phyloP scores from a whole-genome alignment of 441 rosid species.

The Euphorbia celastroides region DNA sequence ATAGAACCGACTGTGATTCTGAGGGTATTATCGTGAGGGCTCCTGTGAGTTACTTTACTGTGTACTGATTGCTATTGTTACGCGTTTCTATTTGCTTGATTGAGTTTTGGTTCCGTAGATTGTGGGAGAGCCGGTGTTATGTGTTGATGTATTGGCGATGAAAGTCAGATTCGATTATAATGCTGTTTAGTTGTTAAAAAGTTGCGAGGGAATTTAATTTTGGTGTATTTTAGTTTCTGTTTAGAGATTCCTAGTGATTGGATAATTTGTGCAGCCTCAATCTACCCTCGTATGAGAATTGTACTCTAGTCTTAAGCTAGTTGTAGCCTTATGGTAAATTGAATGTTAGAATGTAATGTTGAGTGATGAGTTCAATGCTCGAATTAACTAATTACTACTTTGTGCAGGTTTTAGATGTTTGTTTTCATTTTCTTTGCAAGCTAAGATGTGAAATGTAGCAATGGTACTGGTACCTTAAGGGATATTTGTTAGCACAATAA shows the following conservation, averaged over 20 bases:
- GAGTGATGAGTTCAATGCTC: background rate
- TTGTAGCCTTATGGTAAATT: background rate
- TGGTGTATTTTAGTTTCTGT: background rate
- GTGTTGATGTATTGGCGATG: background rate
- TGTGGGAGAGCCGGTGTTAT: background rate
- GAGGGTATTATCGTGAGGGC: slow-evolving; percentile 69
- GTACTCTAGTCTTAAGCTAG: background rate
- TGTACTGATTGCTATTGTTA: background rate
- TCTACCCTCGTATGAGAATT: background rate
- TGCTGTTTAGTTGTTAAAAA: slow-evolving; percentile 12
- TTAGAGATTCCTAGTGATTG: background rate
- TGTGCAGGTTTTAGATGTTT: background rate
- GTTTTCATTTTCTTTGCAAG: background rate
- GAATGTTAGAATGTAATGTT: background rate
- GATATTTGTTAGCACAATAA: slow-evolving; percentile 3
- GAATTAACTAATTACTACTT: background rate
- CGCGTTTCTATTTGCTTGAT: background rate
- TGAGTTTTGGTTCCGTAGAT: background rate
- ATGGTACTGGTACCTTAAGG: background rate
- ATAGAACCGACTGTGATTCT: slow-evolving; percentile 44
- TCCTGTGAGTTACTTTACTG: slow-evolving; percentile 51
- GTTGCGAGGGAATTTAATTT: slow-evolving; percentile 4
- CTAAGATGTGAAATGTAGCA: background rate
- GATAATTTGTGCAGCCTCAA: background rate
- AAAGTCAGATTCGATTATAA: background rate